These are phyloP conservation scores for Zarea fungicola DNA, from an alignment of 2,329 filamentous ascomycete species.

Conservation along the genomic window DNA sequence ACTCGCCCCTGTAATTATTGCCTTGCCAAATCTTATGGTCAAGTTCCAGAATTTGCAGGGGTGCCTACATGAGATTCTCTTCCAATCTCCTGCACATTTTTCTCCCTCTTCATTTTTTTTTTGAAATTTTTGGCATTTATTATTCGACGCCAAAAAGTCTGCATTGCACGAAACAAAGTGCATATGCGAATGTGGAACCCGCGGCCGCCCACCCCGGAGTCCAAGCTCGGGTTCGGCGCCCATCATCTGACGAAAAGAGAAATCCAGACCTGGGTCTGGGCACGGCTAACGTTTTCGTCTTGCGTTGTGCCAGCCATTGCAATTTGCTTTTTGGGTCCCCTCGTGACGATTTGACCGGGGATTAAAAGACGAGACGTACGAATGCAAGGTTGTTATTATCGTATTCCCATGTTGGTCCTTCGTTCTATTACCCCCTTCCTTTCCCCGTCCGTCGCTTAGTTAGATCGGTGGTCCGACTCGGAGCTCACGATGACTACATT, in stretches of 20 bases:
- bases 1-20: not conserved
- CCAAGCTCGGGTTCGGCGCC: constrained; percentile 6
- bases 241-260: constrained; percentile 10
- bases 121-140: not conserved
- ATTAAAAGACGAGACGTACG: not conserved
- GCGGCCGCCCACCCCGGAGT: not conserved
- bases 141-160: not conserved
- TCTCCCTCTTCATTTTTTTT: not conserved
- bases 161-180: no score
- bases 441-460: not conserved
- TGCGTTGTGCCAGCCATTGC: no score
- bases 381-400: no score
- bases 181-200: no score
- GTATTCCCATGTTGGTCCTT: not conserved
- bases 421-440: not conserved
- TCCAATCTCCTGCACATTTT: constrained; percentile 8
- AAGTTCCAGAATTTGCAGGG: no score
- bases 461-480: not conserved
- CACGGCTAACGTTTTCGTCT: not conserved
- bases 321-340: not conserved
- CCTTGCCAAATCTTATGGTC: not conserved
- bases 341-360: constrained; percentile 7
- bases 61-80: not conserved
- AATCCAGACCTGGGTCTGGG: constrained; percentile 8
- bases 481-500: not conserved